phyloP scores from a whole-genome alignment of 371 early-diverging fungal genomes.

The Batrachochytrium dendrobatidis region DNA sequence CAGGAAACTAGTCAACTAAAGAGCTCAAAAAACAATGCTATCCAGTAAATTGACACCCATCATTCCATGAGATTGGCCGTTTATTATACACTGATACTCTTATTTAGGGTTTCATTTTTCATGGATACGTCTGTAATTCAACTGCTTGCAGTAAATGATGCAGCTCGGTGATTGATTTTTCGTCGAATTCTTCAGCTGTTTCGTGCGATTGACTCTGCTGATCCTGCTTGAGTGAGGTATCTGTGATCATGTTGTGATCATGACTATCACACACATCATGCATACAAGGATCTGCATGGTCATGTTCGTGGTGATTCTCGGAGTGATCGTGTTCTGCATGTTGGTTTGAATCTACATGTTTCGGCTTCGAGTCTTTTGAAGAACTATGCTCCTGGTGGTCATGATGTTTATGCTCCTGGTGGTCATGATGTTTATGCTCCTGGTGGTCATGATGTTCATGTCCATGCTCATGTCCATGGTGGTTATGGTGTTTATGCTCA shows the following conservation, averaged over 20 bases:
- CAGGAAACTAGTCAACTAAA: too few relatives aligned
- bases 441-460: neutral
- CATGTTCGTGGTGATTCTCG: constrained; percentile 10
- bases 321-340: constrained; percentile 1
- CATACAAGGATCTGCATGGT: neutral
- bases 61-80: too few relatives aligned
- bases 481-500: constrained; percentile 8
- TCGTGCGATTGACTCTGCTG: too few relatives aligned
- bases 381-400: constrained; percentile 2
- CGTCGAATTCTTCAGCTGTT: too few relatives aligned
- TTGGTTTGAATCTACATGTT: too few relatives aligned
- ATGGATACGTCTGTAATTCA: neutral
- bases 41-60: too few relatives aligned
- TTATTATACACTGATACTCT: too few relatives aligned
- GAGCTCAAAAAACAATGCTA: too few relatives aligned
- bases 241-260: constrained; percentile 3
- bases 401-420: neutral
- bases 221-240: too few relatives aligned
- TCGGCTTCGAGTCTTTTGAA: neutral
- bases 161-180: neutral
- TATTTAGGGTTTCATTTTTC: too few relatives aligned
- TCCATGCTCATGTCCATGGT: neutral
- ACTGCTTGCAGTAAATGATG: neutral
- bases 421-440: constrained; percentile 5
- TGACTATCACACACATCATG: neutral